These are phyloP conservation scores for Haplosporangium gracile DNA, from an alignment of 192 early-diverging fungal species.

Conservation along the genomic window DNA sequence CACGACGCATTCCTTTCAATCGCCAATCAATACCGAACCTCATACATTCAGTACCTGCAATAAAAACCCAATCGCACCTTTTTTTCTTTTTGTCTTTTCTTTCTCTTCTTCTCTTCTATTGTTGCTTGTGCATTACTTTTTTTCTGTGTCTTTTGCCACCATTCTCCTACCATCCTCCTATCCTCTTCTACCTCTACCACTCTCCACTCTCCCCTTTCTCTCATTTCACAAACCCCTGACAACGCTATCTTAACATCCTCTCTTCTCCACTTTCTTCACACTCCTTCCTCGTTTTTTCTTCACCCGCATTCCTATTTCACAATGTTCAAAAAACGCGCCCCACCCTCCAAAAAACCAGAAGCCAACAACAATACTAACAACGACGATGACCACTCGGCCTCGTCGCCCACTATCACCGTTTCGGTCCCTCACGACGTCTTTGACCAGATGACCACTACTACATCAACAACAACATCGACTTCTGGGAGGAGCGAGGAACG, in stretches of 20 bases:
- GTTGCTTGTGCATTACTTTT: neutral
- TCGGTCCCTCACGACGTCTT: slow-evolving; percentile 40
- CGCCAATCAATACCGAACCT: neutral
- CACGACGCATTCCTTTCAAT: neutral
- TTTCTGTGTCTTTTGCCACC: no score
- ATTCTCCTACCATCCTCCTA: no score
- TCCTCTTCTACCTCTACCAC: no score
- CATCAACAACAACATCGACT: neutral
- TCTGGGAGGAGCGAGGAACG: neutral
- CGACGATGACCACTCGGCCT: slow-evolving; percentile 14
- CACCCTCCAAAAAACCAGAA: neutral
- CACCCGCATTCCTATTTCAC: neutral
- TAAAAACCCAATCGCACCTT: neutral
- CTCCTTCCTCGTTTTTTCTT: no score
- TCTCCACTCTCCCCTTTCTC: neutral
- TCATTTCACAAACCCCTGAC: neutral
- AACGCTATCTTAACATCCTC: neutral
- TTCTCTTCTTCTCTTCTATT: neutral
- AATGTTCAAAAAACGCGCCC: slow-evolving; percentile 51
- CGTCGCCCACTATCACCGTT: slow-evolving; percentile 45
- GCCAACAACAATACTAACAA: slow-evolving; percentile 7
- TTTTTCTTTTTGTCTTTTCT: neutral
- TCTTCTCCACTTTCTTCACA: neutral
- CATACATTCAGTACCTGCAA: neutral
- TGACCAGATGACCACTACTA: neutral